Evolutionary conservation across 176 grass and related monocot genomes (phyloP), one percentile per base, ranked within the genome.

Genomic region (Musa troglodytarum): DNA sequence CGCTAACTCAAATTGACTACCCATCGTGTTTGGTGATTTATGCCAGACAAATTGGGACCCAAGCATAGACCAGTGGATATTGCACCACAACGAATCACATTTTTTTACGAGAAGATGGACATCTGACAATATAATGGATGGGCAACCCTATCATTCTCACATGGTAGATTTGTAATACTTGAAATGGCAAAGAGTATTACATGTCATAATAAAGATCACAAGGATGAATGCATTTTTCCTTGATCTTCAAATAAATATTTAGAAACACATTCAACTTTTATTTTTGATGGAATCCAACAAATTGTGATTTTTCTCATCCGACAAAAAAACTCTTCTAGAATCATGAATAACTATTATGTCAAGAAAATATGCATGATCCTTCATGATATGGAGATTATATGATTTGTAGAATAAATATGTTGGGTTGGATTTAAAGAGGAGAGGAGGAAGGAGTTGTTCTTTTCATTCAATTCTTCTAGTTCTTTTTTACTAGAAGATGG

Each of bases 1-100:
- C 63, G 76, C 0, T 53, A 58, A 61, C 91, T 98, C 9, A 93
- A 49, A 64, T 98, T 90, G 51, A 93, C 90, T 62, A 88, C 94
- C 94, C 86, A 98, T 56, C 77, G 63, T 1, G 94, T 98, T 70
- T 91, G 83, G 58, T 93, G 82, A 66, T 80, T 88, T 13, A 87
- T 66, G 14, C 88, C 88, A 56, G 90, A 83, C 26, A 98, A 80
- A 16, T 80, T 78, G 23, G 80, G 74, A 74, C 94, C 88, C 68
- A 93, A 85, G 54, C 94, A 98, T 61, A 98, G 55, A 1, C 94
- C 90, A 7, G 88, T 98, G 9, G 90, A 98, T 88, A 98, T 93
- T 20, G 89, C 94, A 9, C 94, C 94, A 25, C 90, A 98, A 16
- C 90, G 88, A 8, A 83, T 67, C 0, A 51, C 72, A 67, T 71